Evolutionary conservation across 345 rosid species (phyloP).

Genomic region (Jatropha curcas): DNA sequence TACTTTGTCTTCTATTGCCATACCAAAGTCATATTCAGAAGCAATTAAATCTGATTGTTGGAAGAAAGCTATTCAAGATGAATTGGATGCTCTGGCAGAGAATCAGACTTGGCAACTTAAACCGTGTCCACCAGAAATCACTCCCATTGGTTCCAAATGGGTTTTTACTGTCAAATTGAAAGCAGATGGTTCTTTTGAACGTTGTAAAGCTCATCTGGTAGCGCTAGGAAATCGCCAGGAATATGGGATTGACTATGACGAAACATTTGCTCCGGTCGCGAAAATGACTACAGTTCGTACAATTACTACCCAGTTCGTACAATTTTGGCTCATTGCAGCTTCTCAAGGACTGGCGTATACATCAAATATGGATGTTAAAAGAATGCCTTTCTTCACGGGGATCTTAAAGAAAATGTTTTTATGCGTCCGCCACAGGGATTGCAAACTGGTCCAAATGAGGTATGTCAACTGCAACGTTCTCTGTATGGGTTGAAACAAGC

Average conservation of each 20-base stretch:
- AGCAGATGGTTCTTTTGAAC: neutral
- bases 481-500: neutral
- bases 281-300: neutral
- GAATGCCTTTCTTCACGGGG: neutral
- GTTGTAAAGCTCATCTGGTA: neutral
- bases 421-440: neutral
- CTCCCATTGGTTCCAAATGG: neutral
- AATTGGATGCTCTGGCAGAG: neutral
- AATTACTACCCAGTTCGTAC: no score
- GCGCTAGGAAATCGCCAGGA: neutral
- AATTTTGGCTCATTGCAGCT: neutral
- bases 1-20: neutral
- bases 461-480: neutral
- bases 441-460: no score
- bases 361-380: neutral
- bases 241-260: neutral
- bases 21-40: neutral
- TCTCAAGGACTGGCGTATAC: neutral
- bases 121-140: neutral
- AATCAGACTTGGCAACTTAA: neutral
- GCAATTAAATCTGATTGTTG: neutral
- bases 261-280: neutral
- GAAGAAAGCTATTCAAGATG: neutral
- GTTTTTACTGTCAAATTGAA: neutral
- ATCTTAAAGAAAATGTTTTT: neutral